phyloP scores from a whole-genome alignment of 805 yeast genomes.

The Pichia nakasei region DNA sequence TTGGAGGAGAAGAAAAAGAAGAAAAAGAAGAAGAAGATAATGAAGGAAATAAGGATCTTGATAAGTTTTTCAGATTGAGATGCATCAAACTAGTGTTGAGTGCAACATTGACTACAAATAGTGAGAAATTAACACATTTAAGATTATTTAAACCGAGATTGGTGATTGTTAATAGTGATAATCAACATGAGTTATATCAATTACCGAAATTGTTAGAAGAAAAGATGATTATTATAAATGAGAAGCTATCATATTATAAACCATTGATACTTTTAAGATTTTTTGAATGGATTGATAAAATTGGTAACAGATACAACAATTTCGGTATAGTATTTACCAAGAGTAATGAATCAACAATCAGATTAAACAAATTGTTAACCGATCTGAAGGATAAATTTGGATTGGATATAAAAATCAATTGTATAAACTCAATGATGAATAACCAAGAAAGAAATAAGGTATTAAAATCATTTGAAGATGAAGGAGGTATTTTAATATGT shows the following conservation, averaged over 20 bases:
- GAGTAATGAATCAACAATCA: constrained; percentile 80
- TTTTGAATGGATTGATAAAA: constrained; percentile 28
- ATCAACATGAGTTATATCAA: constrained; percentile 47
- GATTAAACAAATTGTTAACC: constrained; percentile 55
- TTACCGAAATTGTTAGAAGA: constrained; percentile 45
- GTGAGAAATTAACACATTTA: constrained; percentile 72
- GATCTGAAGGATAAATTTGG: constrained; percentile 27
- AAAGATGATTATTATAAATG: constrained; percentile 21
- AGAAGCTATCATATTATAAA: constrained; percentile 38
- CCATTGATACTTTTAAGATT: constrained; percentile 66
- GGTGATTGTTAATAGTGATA: constrained; percentile 54
- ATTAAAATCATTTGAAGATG: constrained; percentile 46
- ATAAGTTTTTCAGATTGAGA: constrained; percentile 28
- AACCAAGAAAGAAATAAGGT: constrained; percentile 45
- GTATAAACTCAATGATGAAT: constrained; percentile 53
- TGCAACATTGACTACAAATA: constrained; percentile 90
- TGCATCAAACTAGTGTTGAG: constrained; percentile 69
- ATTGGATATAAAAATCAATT: constrained; percentile 24
- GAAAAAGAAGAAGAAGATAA: constrained; percentile 21
- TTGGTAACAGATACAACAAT: constrained; percentile 21
- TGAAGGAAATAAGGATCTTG: constrained; percentile 11
- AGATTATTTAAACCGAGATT: constrained; percentile 65
- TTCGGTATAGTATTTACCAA: constrained; percentile 57
- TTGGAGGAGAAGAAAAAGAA: constrained; percentile 19
- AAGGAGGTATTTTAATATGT: constrained; percentile 49